phyloP scores from a whole-genome alignment of 352 stramenopile genomes.

The Globisporangium splendens region DNA sequence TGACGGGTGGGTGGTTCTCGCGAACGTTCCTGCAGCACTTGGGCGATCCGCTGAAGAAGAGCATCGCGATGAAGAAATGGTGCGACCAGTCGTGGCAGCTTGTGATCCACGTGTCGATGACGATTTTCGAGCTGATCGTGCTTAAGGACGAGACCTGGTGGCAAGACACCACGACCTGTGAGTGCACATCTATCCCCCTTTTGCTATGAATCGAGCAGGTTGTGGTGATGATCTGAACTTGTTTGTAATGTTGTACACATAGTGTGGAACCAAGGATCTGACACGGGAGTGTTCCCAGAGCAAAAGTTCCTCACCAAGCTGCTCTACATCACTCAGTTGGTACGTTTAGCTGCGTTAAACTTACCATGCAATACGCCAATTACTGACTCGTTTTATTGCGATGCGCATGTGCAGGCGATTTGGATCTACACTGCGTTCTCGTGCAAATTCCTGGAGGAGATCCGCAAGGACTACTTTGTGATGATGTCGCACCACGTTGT shows the following conservation, averaged over 20 bases:
- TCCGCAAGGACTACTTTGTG: conserved; percentile 86
- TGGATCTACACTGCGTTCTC: conserved; percentile 89
- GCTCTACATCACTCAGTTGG: conserved; percentile 81
- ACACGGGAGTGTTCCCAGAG: conserved; percentile 66
- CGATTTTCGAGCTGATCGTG: conserved; percentile 79
- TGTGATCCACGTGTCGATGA: conserved; percentile 80
- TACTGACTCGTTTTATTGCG: background rate
- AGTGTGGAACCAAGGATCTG: conserved; percentile 80
- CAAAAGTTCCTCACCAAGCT: conserved; percentile 83
- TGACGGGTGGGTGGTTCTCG: conserved; percentile 69
- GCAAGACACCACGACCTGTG: conserved; percentile 82
- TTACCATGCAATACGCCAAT: too few species aligned
- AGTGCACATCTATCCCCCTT: conserved; percentile 3
- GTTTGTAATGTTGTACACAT: background rate
- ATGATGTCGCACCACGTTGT: conserved; percentile 90
- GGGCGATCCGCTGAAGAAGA: conserved; percentile 76
- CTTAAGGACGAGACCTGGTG: conserved; percentile 83
- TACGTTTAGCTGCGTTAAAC: conserved; percentile 31
- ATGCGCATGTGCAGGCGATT: conserved; percentile 46
- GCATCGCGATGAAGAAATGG: conserved; percentile 86
- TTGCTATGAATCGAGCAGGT: too few species aligned
- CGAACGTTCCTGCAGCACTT: conserved; percentile 76
- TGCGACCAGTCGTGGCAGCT: conserved; percentile 88
- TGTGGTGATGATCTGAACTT: background rate
- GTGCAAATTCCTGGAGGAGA: conserved; percentile 87